Percentiles rank a stretch among this genome's conserved stretches.
These are phyloP conservation scores for Elsinoe perseae DNA, from an alignment of 2,329 filamentous ascomycete species.

Conservation along the genomic window DNA sequence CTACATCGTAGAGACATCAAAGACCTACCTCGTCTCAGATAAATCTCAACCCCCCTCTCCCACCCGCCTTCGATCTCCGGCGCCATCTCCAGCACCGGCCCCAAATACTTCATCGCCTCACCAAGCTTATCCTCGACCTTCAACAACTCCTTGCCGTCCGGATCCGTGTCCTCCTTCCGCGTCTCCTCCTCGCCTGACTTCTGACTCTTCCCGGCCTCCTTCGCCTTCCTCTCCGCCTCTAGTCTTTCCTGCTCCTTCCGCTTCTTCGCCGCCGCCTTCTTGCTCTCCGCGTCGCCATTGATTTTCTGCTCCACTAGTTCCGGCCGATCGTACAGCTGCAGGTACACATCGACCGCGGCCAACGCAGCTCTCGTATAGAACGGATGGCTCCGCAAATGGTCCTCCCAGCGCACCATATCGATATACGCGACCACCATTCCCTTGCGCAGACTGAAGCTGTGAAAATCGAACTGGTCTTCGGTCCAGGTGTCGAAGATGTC, in stretches of 20 bases:
- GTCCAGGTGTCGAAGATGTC: constrained; percentile 97
- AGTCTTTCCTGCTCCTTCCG: constrained; percentile 64
- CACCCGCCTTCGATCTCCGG: constrained; percentile 76
- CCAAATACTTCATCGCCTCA: constrained; percentile 80
- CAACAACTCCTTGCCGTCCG: constrained; percentile 69
- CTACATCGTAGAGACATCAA: too few relatives aligned
- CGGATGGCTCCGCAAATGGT: constrained; percentile 81
- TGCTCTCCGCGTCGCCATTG: constrained; percentile 78
- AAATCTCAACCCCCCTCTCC: constrained; percentile 81
- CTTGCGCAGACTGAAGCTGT: constrained; percentile 93
- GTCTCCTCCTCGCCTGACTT: constrained; percentile 49
- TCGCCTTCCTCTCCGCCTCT: constrained; percentile 44
- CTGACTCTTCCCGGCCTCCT: constrained; percentile 48
- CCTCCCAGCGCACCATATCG: constrained; percentile 95
- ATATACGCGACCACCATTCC: constrained; percentile 92
- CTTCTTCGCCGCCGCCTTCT: constrained; percentile 60
- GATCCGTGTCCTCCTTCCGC: constrained; percentile 88
- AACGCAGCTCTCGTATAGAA: constrained; percentile 83
- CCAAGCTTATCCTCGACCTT: constrained; percentile 74
- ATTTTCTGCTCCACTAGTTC: constrained; percentile 56
- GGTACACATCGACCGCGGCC: constrained; percentile 70
- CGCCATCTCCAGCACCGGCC: constrained; percentile 71
- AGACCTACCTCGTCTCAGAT: constrained; percentile 68
- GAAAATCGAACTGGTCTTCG: constrained; percentile 98
- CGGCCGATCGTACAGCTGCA: constrained; percentile 69